phyloP scores from a whole-genome alignment of 345 rosid species.

The Lenwebbia sp. region DNA sequence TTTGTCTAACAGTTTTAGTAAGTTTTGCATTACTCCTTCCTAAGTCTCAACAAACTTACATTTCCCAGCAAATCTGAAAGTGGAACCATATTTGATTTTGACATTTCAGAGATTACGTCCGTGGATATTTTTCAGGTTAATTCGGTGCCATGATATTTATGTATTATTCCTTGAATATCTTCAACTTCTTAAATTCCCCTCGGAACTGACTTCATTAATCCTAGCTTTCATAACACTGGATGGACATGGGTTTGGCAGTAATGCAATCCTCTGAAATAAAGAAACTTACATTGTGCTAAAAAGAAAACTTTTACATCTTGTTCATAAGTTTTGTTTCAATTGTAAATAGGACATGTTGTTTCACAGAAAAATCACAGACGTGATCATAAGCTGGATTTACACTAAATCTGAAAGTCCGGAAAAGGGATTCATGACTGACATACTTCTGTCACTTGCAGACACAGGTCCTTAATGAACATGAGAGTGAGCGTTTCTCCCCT shows the following conservation, averaged over 20 bases:
- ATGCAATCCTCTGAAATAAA: background rate
- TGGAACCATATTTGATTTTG: background rate
- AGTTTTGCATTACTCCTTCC: too few species aligned
- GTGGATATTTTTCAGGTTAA: background rate
- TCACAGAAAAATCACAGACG: background rate
- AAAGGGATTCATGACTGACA: background rate
- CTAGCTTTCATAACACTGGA: background rate
- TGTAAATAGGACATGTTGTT: background rate
- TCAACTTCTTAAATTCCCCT: background rate
- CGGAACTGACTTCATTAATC: background rate
- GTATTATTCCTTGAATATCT: background rate
- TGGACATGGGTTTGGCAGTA: background rate
- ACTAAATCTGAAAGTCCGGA: background rate
- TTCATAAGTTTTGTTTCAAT: background rate
- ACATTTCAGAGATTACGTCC: background rate
- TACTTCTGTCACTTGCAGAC: conserved; percentile 44
- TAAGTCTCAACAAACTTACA: background rate
- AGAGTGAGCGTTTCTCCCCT: conserved; percentile 24
- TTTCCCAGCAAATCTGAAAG: background rate
- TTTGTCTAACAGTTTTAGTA: fast-evolving
- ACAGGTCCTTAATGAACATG: conserved; percentile 92
- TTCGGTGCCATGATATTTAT: background rate
- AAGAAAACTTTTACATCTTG: background rate
- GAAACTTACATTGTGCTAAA: background rate
- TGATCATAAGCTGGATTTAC: background rate